phyloP scores from a whole-genome alignment of 1,139 yeast species.

The Hyphopichia burtonii region DNA sequence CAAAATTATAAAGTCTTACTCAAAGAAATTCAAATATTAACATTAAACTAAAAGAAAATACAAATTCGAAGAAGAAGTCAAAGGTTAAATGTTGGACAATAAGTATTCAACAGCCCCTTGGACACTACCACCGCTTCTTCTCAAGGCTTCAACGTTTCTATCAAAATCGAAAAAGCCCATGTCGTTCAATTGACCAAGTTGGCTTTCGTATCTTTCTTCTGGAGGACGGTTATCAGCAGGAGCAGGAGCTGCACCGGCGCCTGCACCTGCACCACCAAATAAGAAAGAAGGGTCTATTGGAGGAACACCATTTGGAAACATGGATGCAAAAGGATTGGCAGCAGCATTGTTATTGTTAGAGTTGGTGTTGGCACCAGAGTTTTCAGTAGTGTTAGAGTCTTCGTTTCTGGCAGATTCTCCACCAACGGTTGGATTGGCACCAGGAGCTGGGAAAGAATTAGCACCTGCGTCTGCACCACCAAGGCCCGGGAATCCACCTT shows the following conservation, averaged over 20 bases:
- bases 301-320: constrained; percentile 42
- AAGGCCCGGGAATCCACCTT: constrained; percentile 41
- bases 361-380: constrained; percentile 10
- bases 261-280: constrained; percentile 39
- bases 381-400: constrained; percentile 8
- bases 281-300: constrained; percentile 44
- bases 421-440: constrained; percentile 40
- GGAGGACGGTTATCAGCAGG: constrained; percentile 86
- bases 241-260: constrained; percentile 20
- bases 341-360: constrained; percentile 20
- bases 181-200: constrained; percentile 89
- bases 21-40: not conserved
- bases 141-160: constrained; percentile 82
- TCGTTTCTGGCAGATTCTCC: constrained; percentile 14
- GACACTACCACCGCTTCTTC: constrained; percentile 95
- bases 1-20: too few relatives aligned
- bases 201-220: constrained; percentile 89
- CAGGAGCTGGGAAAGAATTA: constrained; percentile 57
- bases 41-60: not conserved
- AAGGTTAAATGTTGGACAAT: constrained; percentile 39
- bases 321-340: constrained; percentile 52
- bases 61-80: not conserved
- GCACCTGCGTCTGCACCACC: constrained; percentile 17
- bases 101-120: constrained; percentile 94
- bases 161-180: constrained; percentile 96